Percentiles rank a stretch among this genome's conserved stretches.
Conservation (phyloP, 179 eudicot species). For the Nepenthes alata region DNA sequence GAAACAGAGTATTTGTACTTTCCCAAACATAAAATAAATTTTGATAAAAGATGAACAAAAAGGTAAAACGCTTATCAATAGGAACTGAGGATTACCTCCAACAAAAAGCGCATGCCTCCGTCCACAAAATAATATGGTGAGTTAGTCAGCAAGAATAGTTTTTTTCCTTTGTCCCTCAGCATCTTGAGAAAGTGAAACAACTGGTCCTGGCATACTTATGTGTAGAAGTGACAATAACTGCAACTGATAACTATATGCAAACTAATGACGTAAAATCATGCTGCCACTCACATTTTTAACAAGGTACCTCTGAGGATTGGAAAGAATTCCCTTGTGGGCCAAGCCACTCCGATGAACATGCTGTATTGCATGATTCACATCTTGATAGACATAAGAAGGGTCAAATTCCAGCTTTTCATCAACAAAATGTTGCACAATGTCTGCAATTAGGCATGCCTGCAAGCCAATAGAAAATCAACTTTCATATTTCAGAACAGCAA, state of each 20-base stretch:
- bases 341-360: conserved; percentile 91
- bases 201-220: conserved; percentile 41
- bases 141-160: conserved; percentile 89
- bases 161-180: conserved; percentile 88
- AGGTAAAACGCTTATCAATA: neutral
- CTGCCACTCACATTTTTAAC: conserved; percentile 72
- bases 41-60: neutral
- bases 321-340: conserved; percentile 71
- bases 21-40: neutral
- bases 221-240: neutral
- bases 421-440: conserved; percentile 92
- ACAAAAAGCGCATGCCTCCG: conserved; percentile 93
- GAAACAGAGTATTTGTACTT: neutral
- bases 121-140: conserved; percentile 95
- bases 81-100: conserved; percentile 50
- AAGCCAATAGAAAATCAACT: conserved; percentile 3
- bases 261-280: no score
- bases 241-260: neutral
- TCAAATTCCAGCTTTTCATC: conserved; percentile 95
- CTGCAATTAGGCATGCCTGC: conserved; percentile 97
- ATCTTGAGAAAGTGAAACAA: conserved; percentile 58
- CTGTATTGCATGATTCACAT: conserved; percentile 85
- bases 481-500: neutral
- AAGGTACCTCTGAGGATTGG: conserved; percentile 87
- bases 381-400: conserved; percentile 83